A percentile compares a stretch with the other conserved stretches of the same genome.
These are phyloP conservation scores for Fusarium cicatricum DNA, from an alignment of 2,329 filamentous ascomycete genomes.

Conservation along the genomic window DNA sequence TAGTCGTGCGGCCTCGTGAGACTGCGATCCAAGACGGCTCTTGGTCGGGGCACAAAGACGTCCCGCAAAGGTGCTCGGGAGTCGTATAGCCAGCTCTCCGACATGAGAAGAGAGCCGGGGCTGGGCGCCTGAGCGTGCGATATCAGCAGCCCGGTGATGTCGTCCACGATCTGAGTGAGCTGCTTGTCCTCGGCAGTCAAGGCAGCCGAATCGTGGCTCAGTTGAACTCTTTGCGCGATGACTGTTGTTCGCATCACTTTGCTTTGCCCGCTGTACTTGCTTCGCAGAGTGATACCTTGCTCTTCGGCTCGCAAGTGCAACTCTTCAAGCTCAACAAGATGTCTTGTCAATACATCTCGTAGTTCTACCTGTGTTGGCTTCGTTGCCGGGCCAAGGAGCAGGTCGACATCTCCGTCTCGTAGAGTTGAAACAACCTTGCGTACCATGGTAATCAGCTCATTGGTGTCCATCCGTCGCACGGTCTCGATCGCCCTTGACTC, in stretches of 20 bases:
- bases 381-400: slow-evolving; percentile 46
- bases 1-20: slow-evolving; percentile 80
- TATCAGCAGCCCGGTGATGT: slow-evolving; percentile 44
- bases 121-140: slow-evolving; percentile 36
- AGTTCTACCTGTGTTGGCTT: slow-evolving; percentile 46
- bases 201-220: slow-evolving; percentile 76
- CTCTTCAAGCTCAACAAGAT: slow-evolving; percentile 56
- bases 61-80: slow-evolving; percentile 73
- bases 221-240: slow-evolving; percentile 81
- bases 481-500: slow-evolving; percentile 63
- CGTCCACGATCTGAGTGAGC: slow-evolving; percentile 72
- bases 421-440: slow-evolving; percentile 41
- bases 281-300: slow-evolving; percentile 66
- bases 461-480: slow-evolving; percentile 64
- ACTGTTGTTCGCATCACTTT: slow-evolving; percentile 79
- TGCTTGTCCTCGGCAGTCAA: slow-evolving; percentile 75
- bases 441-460: slow-evolving; percentile 42
- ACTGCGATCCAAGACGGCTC: slow-evolving; percentile 74
- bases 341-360: slow-evolving; percentile 47
- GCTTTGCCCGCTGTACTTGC: slow-evolving; percentile 76
- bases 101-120: slow-evolving; percentile 61
- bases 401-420: slow-evolving; percentile 48
- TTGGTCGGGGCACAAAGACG: slow-evolving; percentile 78
- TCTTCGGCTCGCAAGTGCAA: slow-evolving; percentile 57
- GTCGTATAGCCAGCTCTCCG: slow-evolving; percentile 81